Conservation (phyloP, 345 rosid species). For the Eutrema japonicum region DNA sequence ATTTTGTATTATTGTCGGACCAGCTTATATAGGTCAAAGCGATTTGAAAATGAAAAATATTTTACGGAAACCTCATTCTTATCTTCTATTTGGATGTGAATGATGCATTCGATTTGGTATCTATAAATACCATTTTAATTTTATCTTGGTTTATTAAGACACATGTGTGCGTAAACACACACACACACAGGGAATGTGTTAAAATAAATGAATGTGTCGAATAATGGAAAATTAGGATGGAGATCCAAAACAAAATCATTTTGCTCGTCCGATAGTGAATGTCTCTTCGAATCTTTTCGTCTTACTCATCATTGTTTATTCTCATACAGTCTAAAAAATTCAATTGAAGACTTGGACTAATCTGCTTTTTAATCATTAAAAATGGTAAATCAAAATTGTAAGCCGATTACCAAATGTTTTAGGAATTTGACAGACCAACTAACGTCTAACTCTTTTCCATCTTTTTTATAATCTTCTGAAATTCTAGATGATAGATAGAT, state of each 20-base stretch:
- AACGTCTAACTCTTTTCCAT: slow-evolving; percentile 18
- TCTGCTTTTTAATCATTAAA: slow-evolving; percentile 26
- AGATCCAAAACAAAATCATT: slow-evolving; percentile 26
- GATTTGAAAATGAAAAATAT: neutral
- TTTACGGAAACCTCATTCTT: neutral
- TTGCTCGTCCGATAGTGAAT: slow-evolving; percentile 36
- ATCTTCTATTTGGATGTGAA: slow-evolving; percentile 17
- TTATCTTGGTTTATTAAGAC: slow-evolving; percentile 9
- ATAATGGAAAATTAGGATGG: slow-evolving; percentile 13
- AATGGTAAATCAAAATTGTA: neutral
- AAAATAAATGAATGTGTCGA: slow-evolving; percentile 25
- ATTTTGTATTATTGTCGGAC: slow-evolving; percentile 30
- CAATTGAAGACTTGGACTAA: slow-evolving; percentile 10
- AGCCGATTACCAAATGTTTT: slow-evolving; percentile 3
- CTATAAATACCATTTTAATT: neutral
- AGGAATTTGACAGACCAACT: slow-evolving; percentile 35
- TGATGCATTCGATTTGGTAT: slow-evolving; percentile 24
- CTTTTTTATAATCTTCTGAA: neutral
- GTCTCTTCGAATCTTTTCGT: slow-evolving; percentile 35
- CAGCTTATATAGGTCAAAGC: neutral
- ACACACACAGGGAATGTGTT: slow-evolving; percentile 23
- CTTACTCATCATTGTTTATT: slow-evolving; percentile 12
- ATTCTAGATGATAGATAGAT: slow-evolving; percentile 7
- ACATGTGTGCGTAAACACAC: neutral
- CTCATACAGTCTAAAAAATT: slow-evolving; percentile 6